These are phyloP conservation scores for Hypoxylon sp. DNA, from an alignment of 2,329 filamentous ascomycete species.

Conservation along the genomic window DNA sequence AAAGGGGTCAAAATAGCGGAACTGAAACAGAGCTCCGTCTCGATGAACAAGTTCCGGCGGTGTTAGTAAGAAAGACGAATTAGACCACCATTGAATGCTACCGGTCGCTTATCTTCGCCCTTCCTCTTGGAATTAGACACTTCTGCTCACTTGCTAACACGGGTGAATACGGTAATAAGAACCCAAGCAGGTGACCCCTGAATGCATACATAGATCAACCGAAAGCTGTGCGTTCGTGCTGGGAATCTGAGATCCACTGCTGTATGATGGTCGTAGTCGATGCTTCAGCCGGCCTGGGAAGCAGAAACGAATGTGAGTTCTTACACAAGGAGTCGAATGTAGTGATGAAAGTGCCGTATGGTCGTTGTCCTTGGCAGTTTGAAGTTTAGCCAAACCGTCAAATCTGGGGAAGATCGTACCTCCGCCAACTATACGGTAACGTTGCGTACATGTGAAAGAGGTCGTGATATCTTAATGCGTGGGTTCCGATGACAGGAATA, in stretches of 20 bases:
- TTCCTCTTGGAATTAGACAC: slow-evolving; percentile 8
- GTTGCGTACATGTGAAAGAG: slow-evolving; percentile 39
- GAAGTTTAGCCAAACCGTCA: slow-evolving; percentile 43
- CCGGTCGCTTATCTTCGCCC: slow-evolving; percentile 16
- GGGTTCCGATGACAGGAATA: slow-evolving; percentile 17
- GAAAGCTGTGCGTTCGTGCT: slow-evolving; percentile 18
- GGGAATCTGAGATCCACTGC: slow-evolving; percentile 22
- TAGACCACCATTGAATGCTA: slow-evolving; percentile 14
- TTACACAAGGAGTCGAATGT: slow-evolving; percentile 22
- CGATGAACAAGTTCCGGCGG: slow-evolving; percentile 21
- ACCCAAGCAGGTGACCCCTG: slow-evolving; percentile 25
- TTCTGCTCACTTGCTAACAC: slow-evolving; percentile 25
- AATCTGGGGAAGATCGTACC: slow-evolving; percentile 42
- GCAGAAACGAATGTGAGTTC: slow-evolving; percentile 23
- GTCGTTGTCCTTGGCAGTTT: slow-evolving; percentile 40
- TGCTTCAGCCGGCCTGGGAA: slow-evolving; percentile 32
- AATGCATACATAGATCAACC: slow-evolving; percentile 31
- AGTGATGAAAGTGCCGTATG: slow-evolving; percentile 39
- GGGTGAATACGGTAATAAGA: background rate
- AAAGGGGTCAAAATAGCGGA: too few species aligned
- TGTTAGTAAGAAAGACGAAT: slow-evolving; percentile 14
- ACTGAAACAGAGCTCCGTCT: slow-evolving; percentile 3
- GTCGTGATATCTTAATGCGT: slow-evolving; percentile 21
- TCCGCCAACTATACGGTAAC: slow-evolving; percentile 37
- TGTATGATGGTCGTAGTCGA: slow-evolving; percentile 35